phyloP scores from a whole-genome alignment of 202 grass and related monocot genomes.

The Tripidium arundinaceum region DNA sequence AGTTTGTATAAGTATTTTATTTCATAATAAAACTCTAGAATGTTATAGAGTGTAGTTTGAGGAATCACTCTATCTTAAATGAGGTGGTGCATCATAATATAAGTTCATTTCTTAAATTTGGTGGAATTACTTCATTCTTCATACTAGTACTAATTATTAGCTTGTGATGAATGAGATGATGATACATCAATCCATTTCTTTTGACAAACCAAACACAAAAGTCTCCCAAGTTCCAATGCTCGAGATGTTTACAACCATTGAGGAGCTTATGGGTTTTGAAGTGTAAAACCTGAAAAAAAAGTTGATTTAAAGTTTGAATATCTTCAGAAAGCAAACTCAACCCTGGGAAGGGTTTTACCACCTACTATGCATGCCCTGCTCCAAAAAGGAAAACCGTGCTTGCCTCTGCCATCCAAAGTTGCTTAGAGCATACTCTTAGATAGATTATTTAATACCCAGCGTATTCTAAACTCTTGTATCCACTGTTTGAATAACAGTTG shows the following conservation, averaged over 20 bases:
- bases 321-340: not conserved
- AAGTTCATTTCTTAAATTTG: too few species aligned
- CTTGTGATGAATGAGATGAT: too few species aligned
- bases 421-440: not conserved
- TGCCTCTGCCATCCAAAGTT: not conserved
- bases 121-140: too few species aligned
- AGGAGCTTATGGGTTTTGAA: not conserved
- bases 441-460: not conserved
- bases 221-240: not conserved
- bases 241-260: not conserved
- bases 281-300: not conserved
- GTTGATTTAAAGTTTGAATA: not conserved
- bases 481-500: not conserved
- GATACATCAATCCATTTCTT: too few species aligned
- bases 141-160: too few species aligned
- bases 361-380: not conserved
- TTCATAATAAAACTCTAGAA: not conserved
- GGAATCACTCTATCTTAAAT: too few species aligned
- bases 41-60: too few species aligned
- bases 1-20: not conserved
- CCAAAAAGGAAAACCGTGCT: not conserved
- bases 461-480: not conserved
- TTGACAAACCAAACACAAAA: too few species aligned
- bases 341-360: not conserved
- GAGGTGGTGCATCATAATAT: too few species aligned